Evolutionary conservation across 257 asterid genomes (phyloP), one percentile per base, ranked within the genome.

Genomic region (Salvia rosmarinus): DNA sequence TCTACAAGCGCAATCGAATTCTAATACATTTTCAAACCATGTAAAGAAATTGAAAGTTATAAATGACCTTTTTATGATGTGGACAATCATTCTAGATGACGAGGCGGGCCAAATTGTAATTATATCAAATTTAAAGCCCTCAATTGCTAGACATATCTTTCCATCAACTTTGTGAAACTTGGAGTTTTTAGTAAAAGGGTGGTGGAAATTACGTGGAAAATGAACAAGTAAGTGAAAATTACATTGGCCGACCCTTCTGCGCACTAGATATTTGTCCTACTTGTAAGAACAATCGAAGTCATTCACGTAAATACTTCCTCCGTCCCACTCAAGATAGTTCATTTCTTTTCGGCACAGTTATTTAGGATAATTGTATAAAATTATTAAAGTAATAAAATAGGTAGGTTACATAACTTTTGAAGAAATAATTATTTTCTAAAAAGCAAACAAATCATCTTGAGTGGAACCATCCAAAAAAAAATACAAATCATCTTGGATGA

Each of bases 261-360:
- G 68, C 82, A 78, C 77, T 78, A 44, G 43, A 49, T 55, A 40
- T 25, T 67, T 72, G 72, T 78, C 67, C n/a, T 67, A 58, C 17
- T 67, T 30, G 3, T 9, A 12, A 30, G 4, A 4, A 52, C 68
- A 72, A 58, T 51, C 3, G 9, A 72, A 72, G 6, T 66, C 54
- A 16, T 65, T 35, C 78, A 77, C 75, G 81, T 70, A 77, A 77
- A 51, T 42, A 9, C n/a, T n/a, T n/a, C n/a, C n/a, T n/a, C n/a
- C n/a, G n/a, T n/a, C n/a, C n/a, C n/a, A n/a, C n/a, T n/a, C n/a
- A n/a, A 42, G 16, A 20, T 23, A 55, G 42, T 37, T 34, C 6
- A 2, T 34, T 34, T 5, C 39, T 34, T 34, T n/a, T n/a, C n/a
- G n/a, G n/a, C n/a, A n/a, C n/a, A n/a, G n/a, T n/a, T n/a, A n/a